These are phyloP conservation scores for Sclerospora graminicola DNA, from an alignment of 352 stramenopile species.

Conservation along the genomic window DNA sequence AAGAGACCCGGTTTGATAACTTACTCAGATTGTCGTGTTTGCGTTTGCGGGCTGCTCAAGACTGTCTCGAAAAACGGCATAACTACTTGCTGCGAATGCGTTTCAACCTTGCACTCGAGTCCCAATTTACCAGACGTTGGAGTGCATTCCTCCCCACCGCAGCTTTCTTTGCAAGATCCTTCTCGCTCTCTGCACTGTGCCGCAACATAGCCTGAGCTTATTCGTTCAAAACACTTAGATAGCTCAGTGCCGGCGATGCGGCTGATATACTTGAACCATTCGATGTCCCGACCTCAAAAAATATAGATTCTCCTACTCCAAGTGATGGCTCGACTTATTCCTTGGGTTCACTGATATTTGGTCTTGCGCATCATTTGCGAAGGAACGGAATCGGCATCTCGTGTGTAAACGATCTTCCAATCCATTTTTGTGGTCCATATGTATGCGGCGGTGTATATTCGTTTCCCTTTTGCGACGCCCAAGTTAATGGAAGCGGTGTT, in stretches of 20 bases:
- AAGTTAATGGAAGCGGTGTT: slow-evolving; percentile 43
- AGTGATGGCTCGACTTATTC: too few relatives aligned
- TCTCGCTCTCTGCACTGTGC: too few relatives aligned
- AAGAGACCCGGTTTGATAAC: too few relatives aligned
- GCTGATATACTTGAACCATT: slow-evolving; percentile 9
- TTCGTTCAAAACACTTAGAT: slow-evolving; percentile 61
- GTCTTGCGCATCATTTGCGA: too few relatives aligned
- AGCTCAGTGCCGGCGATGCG: slow-evolving; percentile 32
- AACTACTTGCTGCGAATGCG: slow-evolving; percentile 21
- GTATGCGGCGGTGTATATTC: slow-evolving; percentile 56
- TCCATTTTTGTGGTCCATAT: slow-evolving; percentile 57
- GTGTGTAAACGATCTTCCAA: too few relatives aligned
- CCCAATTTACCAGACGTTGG: slow-evolving; percentile 70
- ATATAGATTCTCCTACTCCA: too few relatives aligned
- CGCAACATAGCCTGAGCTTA: slow-evolving; percentile 58
- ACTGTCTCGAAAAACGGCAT: slow-evolving; percentile 63
- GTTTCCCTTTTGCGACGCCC: slow-evolving; percentile 39
- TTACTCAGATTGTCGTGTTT: too few relatives aligned
- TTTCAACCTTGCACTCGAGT: slow-evolving; percentile 41
- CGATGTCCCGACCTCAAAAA: slow-evolving; percentile 33
- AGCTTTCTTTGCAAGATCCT: slow-evolving; percentile 33
- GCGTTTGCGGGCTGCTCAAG: too few relatives aligned
- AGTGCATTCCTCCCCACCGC: slow-evolving; percentile 29
- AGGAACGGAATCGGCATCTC: too few relatives aligned
- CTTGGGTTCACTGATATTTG: too few relatives aligned